phyloP scores from a whole-genome alignment of 192 early-diverging fungal genomes.

The Coemansia sp. region DNA sequence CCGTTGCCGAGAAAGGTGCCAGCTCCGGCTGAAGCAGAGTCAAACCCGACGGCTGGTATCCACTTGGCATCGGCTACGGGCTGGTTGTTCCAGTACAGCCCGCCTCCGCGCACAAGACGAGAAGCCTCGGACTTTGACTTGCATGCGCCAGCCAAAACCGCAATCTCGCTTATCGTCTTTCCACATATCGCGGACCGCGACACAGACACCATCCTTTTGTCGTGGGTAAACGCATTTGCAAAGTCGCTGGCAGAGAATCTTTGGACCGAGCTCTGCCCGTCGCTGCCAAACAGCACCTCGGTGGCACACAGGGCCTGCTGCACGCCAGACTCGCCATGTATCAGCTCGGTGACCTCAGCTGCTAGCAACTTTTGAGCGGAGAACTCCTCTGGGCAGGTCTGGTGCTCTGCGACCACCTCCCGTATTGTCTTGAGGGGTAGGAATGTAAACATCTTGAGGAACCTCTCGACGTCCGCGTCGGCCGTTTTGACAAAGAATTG shows the following conservation, averaged over 20 bases:
- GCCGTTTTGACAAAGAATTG: conserved; percentile 89
- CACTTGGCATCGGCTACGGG: conserved; percentile 32
- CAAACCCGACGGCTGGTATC: conserved; percentile 10
- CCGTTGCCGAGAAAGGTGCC: conserved; percentile 64
- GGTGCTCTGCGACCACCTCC: conserved; percentile 62
- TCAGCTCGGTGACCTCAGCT: conserved; percentile 81
- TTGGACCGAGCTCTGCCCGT: conserved; percentile 29
- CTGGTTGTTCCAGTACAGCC: conserved; percentile 66
- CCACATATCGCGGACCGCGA: conserved; percentile 46
- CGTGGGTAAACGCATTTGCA: conserved; percentile 69
- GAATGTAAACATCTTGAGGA: conserved; percentile 82
- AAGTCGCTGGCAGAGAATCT: conserved; percentile 53
- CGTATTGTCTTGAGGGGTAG: conserved; percentile 63
- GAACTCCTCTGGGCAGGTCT: conserved; percentile 65
- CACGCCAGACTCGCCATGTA: conserved; percentile 78
- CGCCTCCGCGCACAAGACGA: conserved; percentile 73
- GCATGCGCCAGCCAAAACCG: conserved; percentile 60
- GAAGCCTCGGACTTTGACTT: conserved; percentile 75
- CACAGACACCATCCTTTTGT: conserved; percentile 60
- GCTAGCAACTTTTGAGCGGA: conserved; percentile 76
- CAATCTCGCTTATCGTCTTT: conserved; percentile 60
- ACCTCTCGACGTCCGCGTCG: conserved; percentile 75
- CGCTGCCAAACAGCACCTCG: conserved; percentile 71
- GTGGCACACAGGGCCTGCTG: conserved; percentile 69
- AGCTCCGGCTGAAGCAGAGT: neutral